phyloP scores from a whole-genome alignment of 176 grass and related monocot genomes.

The Oryza nivara region DNA sequence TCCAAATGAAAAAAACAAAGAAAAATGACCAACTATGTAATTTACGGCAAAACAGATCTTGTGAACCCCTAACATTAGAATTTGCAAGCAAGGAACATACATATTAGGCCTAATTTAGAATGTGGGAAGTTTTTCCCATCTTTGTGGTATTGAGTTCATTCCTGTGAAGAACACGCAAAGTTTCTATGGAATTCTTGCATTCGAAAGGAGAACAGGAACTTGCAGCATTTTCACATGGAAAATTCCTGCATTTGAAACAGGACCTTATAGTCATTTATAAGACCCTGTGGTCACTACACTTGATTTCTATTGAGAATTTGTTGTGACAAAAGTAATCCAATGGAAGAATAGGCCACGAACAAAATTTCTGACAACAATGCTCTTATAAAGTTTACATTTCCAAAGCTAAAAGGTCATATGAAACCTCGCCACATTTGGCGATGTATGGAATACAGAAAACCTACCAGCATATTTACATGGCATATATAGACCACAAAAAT shows the following conservation, averaged over 20 bases:
- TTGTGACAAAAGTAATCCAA: neutral
- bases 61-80: neutral
- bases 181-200: neutral
- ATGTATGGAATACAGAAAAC: constrained; percentile 30
- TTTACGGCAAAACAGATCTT: neutral
- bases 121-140: neutral
- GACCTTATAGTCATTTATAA: neutral
- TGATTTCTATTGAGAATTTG: neutral
- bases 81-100: neutral
- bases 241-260: neutral
- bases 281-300: neutral
- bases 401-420: constrained; percentile 15
- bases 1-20: neutral
- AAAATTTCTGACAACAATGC: constrained; percentile 14
- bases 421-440: constrained; percentile 19
- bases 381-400: constrained; percentile 31
- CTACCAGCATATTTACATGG: constrained; percentile 61
- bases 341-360: constrained; percentile 30
- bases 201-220: neutral
- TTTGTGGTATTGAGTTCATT: neutral
- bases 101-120: neutral
- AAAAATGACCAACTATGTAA: neutral
- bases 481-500: constrained; percentile 39
- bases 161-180: too few relatives aligned
- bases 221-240: neutral